A percentile compares a stretch with the other conserved stretches of the same genome.
Evolutionary conservation across 2,329 filamentous ascomycete species (phyloP).

Genomic region (Botrytis medusae): DNA sequence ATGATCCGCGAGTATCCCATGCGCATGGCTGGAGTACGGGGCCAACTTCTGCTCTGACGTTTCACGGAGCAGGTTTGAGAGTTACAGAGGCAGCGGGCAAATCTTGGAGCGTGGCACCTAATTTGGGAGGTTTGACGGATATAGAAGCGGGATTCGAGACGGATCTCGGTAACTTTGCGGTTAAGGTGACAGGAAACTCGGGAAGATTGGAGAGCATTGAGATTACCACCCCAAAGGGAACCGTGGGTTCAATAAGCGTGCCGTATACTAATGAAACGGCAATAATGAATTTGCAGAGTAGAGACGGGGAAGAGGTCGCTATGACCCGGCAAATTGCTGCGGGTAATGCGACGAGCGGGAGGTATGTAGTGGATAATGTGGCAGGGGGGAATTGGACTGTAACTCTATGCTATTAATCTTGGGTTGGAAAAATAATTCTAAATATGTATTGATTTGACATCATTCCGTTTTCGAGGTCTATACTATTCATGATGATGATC

Average conservation of each 20-base stretch:
- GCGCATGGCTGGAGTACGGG: conserved; percentile 52
- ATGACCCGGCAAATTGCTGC: neutral
- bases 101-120: conserved; percentile 44
- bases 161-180: conserved; percentile 42
- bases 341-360: neutral
- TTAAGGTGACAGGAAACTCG: conserved; percentile 21
- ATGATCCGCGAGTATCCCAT: conserved; percentile 46
- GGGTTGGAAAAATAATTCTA: neutral
- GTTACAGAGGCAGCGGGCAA: conserved; percentile 42
- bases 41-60: conserved; percentile 48
- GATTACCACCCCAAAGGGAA: neutral
- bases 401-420: neutral
- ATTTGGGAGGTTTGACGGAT: conserved; percentile 43
- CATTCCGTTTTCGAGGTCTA: neutral
- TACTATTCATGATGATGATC: neutral
- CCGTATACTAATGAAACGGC: neutral
- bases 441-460: neutral
- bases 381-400: conserved; percentile 12
- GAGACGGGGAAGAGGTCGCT: too few species aligned
- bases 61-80: conserved; percentile 46
- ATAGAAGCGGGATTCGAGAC: conserved; percentile 46
- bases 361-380: neutral
- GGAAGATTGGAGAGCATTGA: neutral
- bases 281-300: neutral
- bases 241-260: neutral